Conservation (phyloP, 768 basidiomycete genomes). For the Obba rivulosa region DNA sequence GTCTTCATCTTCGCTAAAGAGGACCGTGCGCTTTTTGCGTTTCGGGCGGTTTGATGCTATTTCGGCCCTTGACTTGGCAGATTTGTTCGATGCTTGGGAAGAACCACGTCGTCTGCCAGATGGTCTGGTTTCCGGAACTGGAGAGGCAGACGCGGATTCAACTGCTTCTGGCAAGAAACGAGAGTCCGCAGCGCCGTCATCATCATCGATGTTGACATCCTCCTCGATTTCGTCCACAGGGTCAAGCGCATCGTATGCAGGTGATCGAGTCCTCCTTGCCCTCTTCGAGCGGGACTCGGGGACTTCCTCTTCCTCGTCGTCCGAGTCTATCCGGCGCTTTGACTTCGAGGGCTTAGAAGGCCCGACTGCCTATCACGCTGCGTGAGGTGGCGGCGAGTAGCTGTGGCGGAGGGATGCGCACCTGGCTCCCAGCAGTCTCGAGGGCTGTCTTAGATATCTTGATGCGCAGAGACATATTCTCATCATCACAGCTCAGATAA, state of each 20-base stretch:
- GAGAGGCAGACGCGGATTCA: neutral
- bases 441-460: constrained; percentile 12
- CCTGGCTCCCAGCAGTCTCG: neutral
- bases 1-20: constrained; percentile 18
- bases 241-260: constrained; percentile 7
- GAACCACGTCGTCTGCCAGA: neutral
- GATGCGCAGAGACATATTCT: constrained; percentile 18
- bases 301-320: constrained; percentile 19
- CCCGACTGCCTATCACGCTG: neutral
- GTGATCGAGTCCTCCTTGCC: constrained; percentile 17
- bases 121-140: neutral
- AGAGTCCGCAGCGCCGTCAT: constrained; percentile 18
- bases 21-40: constrained; percentile 9
- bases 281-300: constrained; percentile 13
- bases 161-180: constrained; percentile 15
- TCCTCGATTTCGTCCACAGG: constrained; percentile 23
- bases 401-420: neutral
- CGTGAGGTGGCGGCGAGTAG: neutral
- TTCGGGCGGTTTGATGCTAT: constrained; percentile 4
- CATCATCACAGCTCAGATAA: too few relatives aligned
- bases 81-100: constrained; percentile 3
- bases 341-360: constrained; percentile 5
- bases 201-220: constrained; percentile 21
- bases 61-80: constrained; percentile 6
- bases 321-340: constrained; percentile 21